Conservation (phyloP, 1,284 basidiomycete genomes). For the Paramarasmius palmivorus region DNA sequence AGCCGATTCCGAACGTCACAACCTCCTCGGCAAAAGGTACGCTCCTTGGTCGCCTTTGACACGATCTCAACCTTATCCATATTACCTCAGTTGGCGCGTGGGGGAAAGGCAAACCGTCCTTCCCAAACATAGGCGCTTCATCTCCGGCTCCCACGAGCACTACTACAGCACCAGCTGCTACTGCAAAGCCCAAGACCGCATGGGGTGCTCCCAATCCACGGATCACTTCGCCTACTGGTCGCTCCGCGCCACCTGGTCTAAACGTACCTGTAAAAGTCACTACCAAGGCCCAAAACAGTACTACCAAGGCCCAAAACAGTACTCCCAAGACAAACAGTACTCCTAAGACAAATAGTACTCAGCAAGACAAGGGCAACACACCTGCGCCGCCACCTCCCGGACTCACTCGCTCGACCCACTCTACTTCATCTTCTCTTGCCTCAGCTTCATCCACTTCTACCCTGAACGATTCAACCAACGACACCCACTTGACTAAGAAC, state of each 20-base stretch:
- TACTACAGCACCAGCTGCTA: background rate
- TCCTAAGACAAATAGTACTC: too few relatives aligned
- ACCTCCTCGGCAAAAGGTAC: background rate
- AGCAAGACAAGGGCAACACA: background rate
- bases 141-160: background rate
- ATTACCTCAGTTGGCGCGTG: background rate
- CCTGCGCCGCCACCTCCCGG: background rate
- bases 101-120: background rate
- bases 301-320: too few relatives aligned
- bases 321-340: too few relatives aligned
- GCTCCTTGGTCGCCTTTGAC: too few relatives aligned
- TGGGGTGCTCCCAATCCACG: background rate
- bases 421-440: background rate
- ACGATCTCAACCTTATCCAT: background rate
- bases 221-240: background rate
- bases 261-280: background rate
- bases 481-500: too few relatives aligned
- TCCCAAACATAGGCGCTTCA: background rate
- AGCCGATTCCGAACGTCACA: background rate
- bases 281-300: too few relatives aligned
- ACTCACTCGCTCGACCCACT: background rate
- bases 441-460: background rate
- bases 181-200: background rate
- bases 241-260: background rate
- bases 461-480: too few relatives aligned